A percentile compares a stretch with the other conserved stretches of the same genome.
phyloP scores from a whole-genome alignment of 208 protist species.

The Trypanosoma caninum region DNA sequence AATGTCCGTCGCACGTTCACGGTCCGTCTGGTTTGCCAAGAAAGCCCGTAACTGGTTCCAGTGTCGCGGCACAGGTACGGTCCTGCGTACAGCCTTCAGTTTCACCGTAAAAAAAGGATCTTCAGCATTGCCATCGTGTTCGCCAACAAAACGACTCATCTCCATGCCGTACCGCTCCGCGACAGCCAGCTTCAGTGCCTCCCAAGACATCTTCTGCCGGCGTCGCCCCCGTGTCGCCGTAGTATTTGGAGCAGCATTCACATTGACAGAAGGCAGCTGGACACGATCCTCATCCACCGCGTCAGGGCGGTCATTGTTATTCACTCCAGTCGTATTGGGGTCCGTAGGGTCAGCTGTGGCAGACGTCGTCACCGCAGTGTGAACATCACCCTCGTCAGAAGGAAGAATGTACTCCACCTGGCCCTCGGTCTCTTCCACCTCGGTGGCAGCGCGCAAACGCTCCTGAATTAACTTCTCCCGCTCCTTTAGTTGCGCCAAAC shows the following conservation, averaged over 20 bases:
- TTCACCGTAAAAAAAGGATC: slow-evolving; percentile 96
- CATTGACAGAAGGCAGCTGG: slow-evolving; percentile 22
- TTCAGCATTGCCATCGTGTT: slow-evolving; percentile 95
- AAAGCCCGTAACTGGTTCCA: slow-evolving; percentile 98
- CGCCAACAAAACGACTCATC: slow-evolving; percentile 90
- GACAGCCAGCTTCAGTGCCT: slow-evolving; percentile 54
- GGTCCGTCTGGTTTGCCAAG: slow-evolving; percentile 93
- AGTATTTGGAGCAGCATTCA: slow-evolving; percentile 1
- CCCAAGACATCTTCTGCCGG: slow-evolving; percentile 54
- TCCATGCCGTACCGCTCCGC: slow-evolving; percentile 32
- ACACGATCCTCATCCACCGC: slow-evolving; percentile 26
- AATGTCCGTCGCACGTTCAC: slow-evolving; percentile 93
- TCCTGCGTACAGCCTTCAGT: slow-evolving; percentile 91
- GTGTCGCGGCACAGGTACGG: slow-evolving; percentile 97
- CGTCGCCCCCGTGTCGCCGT: slow-evolving; percentile 19
- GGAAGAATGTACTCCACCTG: slow-evolving; percentile 52
- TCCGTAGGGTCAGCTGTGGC: neutral
- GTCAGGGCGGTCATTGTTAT: neutral
- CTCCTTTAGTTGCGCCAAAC: slow-evolving; percentile 42
- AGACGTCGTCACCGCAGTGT: neutral
- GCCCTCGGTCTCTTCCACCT: slow-evolving; percentile 20
- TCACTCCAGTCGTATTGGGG: neutral
- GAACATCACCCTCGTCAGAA: slow-evolving; percentile 5
- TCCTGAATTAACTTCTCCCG: slow-evolving; percentile 37
- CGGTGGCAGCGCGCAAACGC: slow-evolving; percentile 25